phyloP scores from a whole-genome alignment of 805 yeast genomes.

The Tetrapisispora nanseiensis region DNA sequence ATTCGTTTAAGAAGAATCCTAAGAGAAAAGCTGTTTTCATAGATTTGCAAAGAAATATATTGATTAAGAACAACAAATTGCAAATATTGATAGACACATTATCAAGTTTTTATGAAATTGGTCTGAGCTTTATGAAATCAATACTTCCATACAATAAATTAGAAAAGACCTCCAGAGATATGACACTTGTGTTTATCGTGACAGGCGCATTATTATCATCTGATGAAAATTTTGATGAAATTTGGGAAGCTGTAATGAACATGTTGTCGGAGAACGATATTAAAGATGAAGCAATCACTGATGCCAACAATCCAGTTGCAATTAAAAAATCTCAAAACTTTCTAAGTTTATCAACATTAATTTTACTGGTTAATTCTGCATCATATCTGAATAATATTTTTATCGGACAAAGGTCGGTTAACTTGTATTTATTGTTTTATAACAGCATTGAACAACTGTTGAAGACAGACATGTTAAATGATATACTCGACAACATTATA shows the following conservation, averaged over 20 bases:
- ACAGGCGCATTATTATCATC: not conserved
- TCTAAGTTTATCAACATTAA: not conserved
- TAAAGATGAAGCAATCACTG: not conserved
- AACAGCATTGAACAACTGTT: not conserved
- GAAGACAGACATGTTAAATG: not conserved
- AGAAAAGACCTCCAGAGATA: not conserved
- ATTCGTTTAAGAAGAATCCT: not conserved
- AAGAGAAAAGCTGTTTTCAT: not conserved
- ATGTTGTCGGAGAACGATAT: not conserved
- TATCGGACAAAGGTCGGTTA: not conserved
- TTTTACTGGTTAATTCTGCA: not conserved
- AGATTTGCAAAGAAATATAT: not conserved
- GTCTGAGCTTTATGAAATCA: not conserved
- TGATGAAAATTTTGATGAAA: not conserved
- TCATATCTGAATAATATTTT: not conserved
- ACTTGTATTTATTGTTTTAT: not conserved
- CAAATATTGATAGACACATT: slow-evolving; percentile 1
- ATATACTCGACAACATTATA: not conserved
- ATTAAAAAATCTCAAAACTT: not conserved
- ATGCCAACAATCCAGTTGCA: not conserved
- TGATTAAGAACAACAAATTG: slow-evolving; percentile 1
- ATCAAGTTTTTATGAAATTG: slow-evolving; percentile 1
- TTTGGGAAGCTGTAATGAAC: not conserved
- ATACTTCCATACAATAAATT: not conserved
- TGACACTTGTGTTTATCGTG: not conserved